These are phyloP conservation scores for Rhynchosporium graminicola DNA, from an alignment of 2,329 filamentous ascomycete genomes.

Conservation along the genomic window DNA sequence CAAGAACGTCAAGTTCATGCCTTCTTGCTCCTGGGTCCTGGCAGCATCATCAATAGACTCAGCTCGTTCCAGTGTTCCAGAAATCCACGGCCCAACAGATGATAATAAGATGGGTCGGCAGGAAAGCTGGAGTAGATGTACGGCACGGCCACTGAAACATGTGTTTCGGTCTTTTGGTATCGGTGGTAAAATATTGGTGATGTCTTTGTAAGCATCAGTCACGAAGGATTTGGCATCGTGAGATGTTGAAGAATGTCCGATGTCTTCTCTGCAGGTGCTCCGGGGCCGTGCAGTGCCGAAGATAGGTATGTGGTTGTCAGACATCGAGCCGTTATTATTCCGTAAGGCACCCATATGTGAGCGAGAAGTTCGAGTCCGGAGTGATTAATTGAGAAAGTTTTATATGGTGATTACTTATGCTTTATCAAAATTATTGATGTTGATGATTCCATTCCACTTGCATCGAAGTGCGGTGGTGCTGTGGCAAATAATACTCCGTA, in stretches of 20 bases:
- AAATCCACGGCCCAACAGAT: not conserved
- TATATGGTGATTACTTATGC: too few relatives aligned
- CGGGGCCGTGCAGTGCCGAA: conserved; percentile 15
- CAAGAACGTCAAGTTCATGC: not conserved
- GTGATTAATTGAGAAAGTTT: too few relatives aligned
- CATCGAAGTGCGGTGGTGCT: too few relatives aligned
- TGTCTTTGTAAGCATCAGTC: conserved; percentile 9
- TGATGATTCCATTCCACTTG: too few relatives aligned
- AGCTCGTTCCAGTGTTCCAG: conserved; percentile 9
- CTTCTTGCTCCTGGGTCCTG: too few relatives aligned
- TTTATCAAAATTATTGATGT: too few relatives aligned
- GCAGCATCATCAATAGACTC: not conserved
- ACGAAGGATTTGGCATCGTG: not conserved
- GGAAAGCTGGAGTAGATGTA: not conserved
- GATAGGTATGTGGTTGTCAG: not conserved
- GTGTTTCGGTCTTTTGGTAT: conserved; percentile 2
- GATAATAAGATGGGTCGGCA: not conserved
- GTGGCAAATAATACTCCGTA: not conserved
- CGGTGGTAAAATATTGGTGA: conserved; percentile 11
- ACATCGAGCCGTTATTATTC: too few relatives aligned
- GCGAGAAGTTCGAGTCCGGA: too few relatives aligned
- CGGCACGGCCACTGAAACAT: conserved; percentile 11
- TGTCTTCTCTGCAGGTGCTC: not conserved
- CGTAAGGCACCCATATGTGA: too few relatives aligned
- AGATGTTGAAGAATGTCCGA: not conserved